Conservation (phyloP, 495 filamentous ascomycete genomes). For the Podospora tetraspora region DNA sequence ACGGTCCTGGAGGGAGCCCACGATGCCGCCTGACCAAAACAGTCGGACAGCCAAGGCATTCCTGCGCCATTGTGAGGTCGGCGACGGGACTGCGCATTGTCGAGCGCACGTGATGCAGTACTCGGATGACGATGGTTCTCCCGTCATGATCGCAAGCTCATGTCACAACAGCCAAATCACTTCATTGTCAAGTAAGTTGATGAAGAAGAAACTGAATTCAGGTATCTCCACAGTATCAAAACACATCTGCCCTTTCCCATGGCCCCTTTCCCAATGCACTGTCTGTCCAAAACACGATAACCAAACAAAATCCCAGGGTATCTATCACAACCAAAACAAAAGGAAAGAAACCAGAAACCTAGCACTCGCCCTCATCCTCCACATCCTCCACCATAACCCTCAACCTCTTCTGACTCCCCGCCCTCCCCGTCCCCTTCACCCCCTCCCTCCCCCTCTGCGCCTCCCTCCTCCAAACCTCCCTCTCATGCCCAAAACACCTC, state of each 20-base stretch:
- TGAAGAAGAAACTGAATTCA: not conserved
- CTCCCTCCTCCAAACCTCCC: slow-evolving; percentile 1
- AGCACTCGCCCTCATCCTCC: not conserved
- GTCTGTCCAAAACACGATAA: not conserved
- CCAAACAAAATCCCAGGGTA: not conserved
- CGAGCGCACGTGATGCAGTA: not conserved
- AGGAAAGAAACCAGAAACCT: not conserved
- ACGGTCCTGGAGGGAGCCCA: not conserved
- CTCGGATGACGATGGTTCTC: not conserved
- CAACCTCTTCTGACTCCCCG: not conserved
- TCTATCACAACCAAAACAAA: not conserved
- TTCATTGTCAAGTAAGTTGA: not conserved
- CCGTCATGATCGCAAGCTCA: not conserved
- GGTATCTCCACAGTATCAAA: not conserved
- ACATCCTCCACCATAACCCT: slow-evolving; percentile 5
- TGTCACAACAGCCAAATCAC: not conserved
- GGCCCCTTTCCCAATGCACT: not conserved
- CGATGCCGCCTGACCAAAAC: not conserved
- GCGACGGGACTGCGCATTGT: not conserved
- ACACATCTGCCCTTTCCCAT: not conserved
- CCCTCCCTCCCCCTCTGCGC: not conserved
- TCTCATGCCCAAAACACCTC: slow-evolving; percentile 2
- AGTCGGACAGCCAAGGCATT: not conserved
- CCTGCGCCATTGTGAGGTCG: not conserved
- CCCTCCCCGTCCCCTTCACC: not conserved